A percentile compares a stretch with the other conserved stretches of the same genome.
These are phyloP conservation scores for Chaetothyriales sp. DNA, from an alignment of 2,329 filamentous ascomycete species.

Conservation along the genomic window DNA sequence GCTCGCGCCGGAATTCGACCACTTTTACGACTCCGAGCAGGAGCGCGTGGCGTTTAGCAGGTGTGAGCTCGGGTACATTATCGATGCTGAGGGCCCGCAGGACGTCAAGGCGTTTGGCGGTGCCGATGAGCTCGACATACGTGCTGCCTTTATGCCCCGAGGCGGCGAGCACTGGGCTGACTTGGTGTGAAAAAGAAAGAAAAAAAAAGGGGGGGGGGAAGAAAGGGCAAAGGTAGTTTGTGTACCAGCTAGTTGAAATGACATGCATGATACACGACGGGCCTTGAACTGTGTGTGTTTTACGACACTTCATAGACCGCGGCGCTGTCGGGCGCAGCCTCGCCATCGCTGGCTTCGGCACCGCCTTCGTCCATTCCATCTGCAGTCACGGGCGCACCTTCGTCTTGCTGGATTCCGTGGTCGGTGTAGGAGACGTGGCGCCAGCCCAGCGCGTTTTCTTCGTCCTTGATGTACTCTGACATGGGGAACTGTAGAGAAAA, in stretches of 20 bases:
- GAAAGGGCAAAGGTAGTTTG: too few species aligned
- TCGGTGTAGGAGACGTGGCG: slow-evolving; percentile 39
- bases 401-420: slow-evolving; percentile 26
- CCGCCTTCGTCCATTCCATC: slow-evolving; percentile 32
- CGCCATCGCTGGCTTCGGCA: slow-evolving; percentile 21
- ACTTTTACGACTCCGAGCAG: slow-evolving; percentile 20
- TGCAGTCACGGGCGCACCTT: slow-evolving; percentile 29
- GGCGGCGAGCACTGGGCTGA: background rate
- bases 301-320: background rate
- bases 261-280: too few species aligned
- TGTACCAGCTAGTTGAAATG: too few species aligned
- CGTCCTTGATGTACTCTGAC: slow-evolving; percentile 48
- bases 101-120: background rate
- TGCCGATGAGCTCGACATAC: background rate
- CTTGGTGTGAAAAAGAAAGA: background rate
- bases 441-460: slow-evolving; percentile 39
- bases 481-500: slow-evolving; percentile 42
- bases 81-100: slow-evolving; percentile 9
- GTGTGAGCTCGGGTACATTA: slow-evolving; percentile 23
- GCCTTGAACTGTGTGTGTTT: background rate
- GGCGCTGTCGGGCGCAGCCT: slow-evolving; percentile 2
- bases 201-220: too few species aligned
- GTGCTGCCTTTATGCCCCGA: too few species aligned
- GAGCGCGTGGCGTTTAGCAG: slow-evolving; percentile 21
- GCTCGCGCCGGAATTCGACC: slow-evolving; percentile 20